phyloP scores from a whole-genome alignment of 2,329 filamentous ascomycete species.

The Claviceps maximensis region DNA sequence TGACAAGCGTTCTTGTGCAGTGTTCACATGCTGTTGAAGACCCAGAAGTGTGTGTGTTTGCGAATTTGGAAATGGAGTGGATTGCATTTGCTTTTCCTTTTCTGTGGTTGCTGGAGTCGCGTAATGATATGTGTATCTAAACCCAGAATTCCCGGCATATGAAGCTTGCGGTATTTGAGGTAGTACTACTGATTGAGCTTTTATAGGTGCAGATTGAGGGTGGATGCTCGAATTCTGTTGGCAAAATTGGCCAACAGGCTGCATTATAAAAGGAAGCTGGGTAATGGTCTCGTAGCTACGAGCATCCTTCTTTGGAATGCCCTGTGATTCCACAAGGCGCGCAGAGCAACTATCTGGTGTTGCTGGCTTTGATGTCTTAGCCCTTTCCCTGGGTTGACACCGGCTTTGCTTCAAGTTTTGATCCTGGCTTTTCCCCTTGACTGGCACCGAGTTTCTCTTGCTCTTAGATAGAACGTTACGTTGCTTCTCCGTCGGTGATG shows the following conservation, averaged over 20 bases:
- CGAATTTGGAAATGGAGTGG: neutral
- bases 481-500: neutral
- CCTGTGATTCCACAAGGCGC: neutral
- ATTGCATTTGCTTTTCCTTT: neutral
- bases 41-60: constrained; percentile 9
- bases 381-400: neutral
- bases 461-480: neutral
- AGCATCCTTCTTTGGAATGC: neutral
- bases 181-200: neutral
- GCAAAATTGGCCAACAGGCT: neutral
- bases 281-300: neutral
- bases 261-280: neutral
- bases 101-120: neutral
- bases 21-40: constrained; percentile 17
- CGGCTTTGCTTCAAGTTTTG: neutral
- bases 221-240: neutral
- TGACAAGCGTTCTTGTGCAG: constrained; percentile 13
- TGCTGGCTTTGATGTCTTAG: neutral
- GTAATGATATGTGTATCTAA: neutral
- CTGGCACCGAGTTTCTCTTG: neutral
- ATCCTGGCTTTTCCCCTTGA: neutral
- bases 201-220: neutral
- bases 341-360: neutral
- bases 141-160: neutral
- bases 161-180: neutral